Evolutionary conservation across 2,329 filamentous ascomycete genomes (phyloP).

Genomic region (Phialophora expanda): DNA sequence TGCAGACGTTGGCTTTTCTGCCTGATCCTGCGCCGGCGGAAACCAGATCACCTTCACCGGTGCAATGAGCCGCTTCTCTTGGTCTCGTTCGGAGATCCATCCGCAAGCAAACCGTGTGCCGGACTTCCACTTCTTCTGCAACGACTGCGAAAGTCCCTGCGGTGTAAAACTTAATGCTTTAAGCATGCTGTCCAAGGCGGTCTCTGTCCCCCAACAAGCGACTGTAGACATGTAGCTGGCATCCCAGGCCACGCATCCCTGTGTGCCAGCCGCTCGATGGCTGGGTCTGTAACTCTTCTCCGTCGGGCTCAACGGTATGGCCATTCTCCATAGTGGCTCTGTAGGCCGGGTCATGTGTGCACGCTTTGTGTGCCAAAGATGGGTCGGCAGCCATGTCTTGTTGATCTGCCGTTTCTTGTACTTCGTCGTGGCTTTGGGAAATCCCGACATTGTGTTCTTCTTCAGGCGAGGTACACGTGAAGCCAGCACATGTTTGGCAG

Average conservation of each 20-base stretch:
- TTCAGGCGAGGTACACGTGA: constrained; percentile 67
- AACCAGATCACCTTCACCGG: constrained; percentile 76
- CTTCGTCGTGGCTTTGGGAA: constrained; percentile 66
- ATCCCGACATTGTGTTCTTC: constrained; percentile 71
- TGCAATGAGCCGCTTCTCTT: constrained; percentile 65
- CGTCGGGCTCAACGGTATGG: constrained; percentile 81
- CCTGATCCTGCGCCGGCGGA: constrained; percentile 34
- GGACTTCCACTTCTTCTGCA: constrained; percentile 72
- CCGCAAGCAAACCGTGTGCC: constrained; percentile 64
- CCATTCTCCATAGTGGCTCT: constrained; percentile 86
- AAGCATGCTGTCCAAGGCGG: constrained; percentile 70
- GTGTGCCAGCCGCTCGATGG: constrained; percentile 75
- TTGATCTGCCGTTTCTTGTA: constrained; percentile 84
- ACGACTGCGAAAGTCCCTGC: constrained; percentile 65
- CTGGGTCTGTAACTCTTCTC: constrained; percentile 89
- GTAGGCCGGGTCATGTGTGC: constrained; percentile 83
- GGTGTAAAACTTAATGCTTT: constrained; percentile 67
- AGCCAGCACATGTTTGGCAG: constrained; percentile 36
- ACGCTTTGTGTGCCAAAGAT: constrained; percentile 90
- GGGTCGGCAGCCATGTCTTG: constrained; percentile 95
- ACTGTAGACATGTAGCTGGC: constrained; percentile 93
- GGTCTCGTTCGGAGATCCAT: constrained; percentile 64
- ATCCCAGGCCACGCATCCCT: constrained; percentile 87
- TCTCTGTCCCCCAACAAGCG: constrained; percentile 69
- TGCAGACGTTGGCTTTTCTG: constrained; percentile 18